phyloP scores from a whole-genome alignment of 1,284 basidiomycete genomes.

The Rhodotorula mucilaginosa region DNA sequence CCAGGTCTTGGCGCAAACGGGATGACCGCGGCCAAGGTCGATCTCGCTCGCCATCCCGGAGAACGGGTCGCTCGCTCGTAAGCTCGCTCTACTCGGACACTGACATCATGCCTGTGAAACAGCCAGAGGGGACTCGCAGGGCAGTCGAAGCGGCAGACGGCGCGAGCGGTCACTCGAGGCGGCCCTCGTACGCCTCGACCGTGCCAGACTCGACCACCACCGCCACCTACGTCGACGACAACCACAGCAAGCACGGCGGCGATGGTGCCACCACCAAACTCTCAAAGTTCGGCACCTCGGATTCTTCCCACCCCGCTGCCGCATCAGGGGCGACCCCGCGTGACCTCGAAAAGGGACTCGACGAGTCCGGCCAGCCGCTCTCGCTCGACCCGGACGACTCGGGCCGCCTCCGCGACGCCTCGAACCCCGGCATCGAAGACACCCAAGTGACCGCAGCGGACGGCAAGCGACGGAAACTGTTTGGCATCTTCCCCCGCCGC shows the following conservation, averaged over 20 bases:
- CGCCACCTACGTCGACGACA: slow-evolving; percentile 5
- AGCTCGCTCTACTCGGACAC: too few relatives aligned
- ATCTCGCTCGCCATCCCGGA: too few relatives aligned
- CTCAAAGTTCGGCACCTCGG: neutral
- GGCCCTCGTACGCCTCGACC: slow-evolving; percentile 38
- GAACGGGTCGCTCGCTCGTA: too few relatives aligned
- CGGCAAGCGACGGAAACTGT: slow-evolving; percentile 11
- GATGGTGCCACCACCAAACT: too few relatives aligned
- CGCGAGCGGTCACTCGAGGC: slow-evolving; percentile 25
- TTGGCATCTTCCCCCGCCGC: slow-evolving; percentile 24
- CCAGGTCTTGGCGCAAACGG: too few relatives aligned
- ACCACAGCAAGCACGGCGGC: neutral
- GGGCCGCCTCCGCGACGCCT: slow-evolving; percentile 6
- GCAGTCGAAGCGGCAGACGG: slow-evolving; percentile 4
- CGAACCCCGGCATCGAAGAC: slow-evolving; percentile 7
- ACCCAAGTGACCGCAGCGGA: neutral
- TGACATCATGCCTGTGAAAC: too few relatives aligned
- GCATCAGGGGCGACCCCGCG: neutral
- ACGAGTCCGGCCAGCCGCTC: neutral
- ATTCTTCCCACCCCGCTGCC: neutral
- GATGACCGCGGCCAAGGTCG: too few relatives aligned
- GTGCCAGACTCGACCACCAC: slow-evolving; percentile 22
- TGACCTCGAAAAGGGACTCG: slow-evolving; percentile 27
- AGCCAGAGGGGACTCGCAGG: slow-evolving; percentile 32
- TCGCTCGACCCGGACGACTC: slow-evolving; percentile 6